Conservation (phyloP, 805 yeast genomes). For the Kluyveromyces nonfermentans region DNA sequence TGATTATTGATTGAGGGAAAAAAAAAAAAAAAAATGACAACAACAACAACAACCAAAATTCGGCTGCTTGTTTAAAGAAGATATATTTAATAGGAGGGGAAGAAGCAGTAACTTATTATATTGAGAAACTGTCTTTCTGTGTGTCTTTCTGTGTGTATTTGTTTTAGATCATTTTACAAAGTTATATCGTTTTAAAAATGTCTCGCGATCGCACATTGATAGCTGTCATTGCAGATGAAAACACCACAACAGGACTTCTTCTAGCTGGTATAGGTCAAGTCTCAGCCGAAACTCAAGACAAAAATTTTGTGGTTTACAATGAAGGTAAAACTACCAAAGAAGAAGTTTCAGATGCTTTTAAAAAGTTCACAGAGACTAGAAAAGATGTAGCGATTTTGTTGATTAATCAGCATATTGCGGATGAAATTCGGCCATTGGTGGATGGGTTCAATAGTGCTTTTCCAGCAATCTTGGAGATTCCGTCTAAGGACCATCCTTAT, state of each 20-base stretch:
- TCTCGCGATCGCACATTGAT: constrained; percentile 61
- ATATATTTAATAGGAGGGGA: too few species aligned
- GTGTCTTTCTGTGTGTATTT: too few species aligned
- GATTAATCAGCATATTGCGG: constrained; percentile 93
- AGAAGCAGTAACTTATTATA: too few species aligned
- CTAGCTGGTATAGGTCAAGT: constrained; percentile 94
- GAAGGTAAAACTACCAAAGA: constrained; percentile 73
- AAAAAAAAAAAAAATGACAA: too few species aligned
- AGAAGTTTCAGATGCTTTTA: constrained; percentile 66
- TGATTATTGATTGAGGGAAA: too few species aligned
- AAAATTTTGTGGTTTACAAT: constrained; percentile 73
- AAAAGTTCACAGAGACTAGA: constrained; percentile 59
- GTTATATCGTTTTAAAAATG: constrained; percentile 6
- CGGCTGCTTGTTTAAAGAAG: too few species aligned
- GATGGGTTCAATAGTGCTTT: constrained; percentile 84
- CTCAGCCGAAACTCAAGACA: constrained; percentile 36
- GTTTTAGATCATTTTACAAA: too few species aligned
- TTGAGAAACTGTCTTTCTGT: too few species aligned
- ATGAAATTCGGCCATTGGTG: constrained; percentile 69
- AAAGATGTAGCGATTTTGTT: constrained; percentile 88
- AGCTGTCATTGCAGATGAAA: constrained; percentile 97
- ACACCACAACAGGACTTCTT: constrained; percentile 90
- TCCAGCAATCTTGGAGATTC: constrained; percentile 94
- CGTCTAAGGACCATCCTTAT: constrained; percentile 97
- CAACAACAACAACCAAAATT: too few species aligned